Conservation (phyloP, 352 stramenopile species). For the Globisporangium cystogenes region DNA sequence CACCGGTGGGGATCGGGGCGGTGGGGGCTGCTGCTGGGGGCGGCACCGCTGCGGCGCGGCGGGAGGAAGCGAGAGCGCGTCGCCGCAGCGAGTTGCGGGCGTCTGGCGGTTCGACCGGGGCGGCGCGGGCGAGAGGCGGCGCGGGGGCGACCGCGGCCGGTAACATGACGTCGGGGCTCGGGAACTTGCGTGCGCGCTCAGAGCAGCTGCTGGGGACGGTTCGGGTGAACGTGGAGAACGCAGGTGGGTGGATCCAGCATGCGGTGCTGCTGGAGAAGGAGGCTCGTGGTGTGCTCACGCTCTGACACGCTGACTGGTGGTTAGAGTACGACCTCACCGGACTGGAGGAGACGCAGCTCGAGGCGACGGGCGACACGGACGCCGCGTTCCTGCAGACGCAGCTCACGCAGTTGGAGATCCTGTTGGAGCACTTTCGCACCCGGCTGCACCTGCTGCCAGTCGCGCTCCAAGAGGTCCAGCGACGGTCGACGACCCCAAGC, state of each 20-base stretch:
- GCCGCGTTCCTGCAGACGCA: slow-evolving; percentile 41
- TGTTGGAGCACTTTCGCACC: slow-evolving; percentile 42
- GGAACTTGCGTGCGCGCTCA: slow-evolving; percentile 27
- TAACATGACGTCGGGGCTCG: slow-evolving; percentile 11
- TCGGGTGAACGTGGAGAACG: slow-evolving; percentile 36
- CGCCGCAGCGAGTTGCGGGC: slow-evolving; percentile 3
- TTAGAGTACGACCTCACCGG: slow-evolving; percentile 18
- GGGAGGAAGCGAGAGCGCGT: slow-evolving; percentile 1
- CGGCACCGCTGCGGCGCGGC: neutral
- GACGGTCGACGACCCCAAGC: neutral
- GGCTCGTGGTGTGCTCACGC: neutral
- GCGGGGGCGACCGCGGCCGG: neutral
- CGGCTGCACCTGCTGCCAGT: slow-evolving; percentile 38
- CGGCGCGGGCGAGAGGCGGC: neutral
- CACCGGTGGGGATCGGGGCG: neutral
- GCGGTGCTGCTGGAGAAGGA: neutral
- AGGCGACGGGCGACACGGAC: slow-evolving; percentile 13
- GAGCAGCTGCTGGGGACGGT: slow-evolving; percentile 32
- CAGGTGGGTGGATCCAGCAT: slow-evolving; percentile 9
- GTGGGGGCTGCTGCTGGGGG: too few species aligned
- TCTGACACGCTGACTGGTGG: neutral
- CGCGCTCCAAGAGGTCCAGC: slow-evolving; percentile 31
- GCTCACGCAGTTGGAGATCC: slow-evolving; percentile 34
- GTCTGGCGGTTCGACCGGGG: neutral
- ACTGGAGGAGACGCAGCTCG: slow-evolving; percentile 8